Base-by-base conservation (phyloP, 2,329 filamentous ascomycete genomes). In the Colletotrichum liaoningense region DNA sequence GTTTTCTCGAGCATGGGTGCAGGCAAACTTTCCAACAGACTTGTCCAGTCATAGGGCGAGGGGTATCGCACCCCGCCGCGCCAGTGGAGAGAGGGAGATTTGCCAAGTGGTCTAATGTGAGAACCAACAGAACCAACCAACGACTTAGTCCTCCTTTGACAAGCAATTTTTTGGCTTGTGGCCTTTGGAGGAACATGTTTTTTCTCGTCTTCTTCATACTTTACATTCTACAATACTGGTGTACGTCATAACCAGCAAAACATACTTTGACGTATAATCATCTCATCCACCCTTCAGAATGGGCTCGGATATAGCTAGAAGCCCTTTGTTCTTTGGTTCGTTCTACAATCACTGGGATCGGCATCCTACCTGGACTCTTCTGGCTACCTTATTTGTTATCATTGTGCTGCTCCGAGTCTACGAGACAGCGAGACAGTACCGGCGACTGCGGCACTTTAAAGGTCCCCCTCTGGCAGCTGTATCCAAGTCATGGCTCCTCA, bases 401-500 rank as follows among this genome's bases (percentile, higher is more conserved):
- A 2, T 79, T 75, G 75, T 75, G 63, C 1, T 62, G 12, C 33
- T 33, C n/a, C 30, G 60, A 52, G 16, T 67, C 1, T 19, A 74
- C 14, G 77, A 76, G 8, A 78, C 74, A 8, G 76, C 75, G 56
- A 74, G 66, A 11, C 77, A 79, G 28, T 86, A 83, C 75, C 78
- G 71, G 35, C 80, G 83, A 33, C 81, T 86, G 11, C 80, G 82
- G 14, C 80, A 84, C 69, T 79, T 86, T 63, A 80, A 81, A 5
- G 85, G 84, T 0, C 85, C 85, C 5, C 75, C 75, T 14, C 68
- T 80, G 1, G 84, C 84, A 3, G 79, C 75, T 1, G 79, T 86
- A 33, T 84, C 85, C 0, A 84, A 82, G 57, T 76, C 82, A 69
- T 87, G 83, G 83, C 76, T 86, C n/a, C 74, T 82, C 7, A 76